Evolutionary conservation across 495 filamentous ascomycete species (phyloP), one percentile per base, ranked within the genome.

Genomic region (Evansstolkia leycettana): DNA sequence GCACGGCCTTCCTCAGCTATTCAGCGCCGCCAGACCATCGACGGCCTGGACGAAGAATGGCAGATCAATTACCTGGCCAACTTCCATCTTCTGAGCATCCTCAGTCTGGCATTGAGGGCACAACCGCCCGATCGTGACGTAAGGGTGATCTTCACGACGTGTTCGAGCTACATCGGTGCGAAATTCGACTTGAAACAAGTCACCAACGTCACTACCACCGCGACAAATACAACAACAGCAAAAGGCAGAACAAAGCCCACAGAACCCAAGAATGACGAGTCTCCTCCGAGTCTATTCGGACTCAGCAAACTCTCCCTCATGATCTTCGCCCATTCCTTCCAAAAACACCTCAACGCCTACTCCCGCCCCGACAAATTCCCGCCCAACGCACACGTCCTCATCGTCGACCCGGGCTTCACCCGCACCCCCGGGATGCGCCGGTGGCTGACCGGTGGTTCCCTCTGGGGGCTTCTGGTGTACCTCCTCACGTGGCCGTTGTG

Each of bases 111-210:
- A 0, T 64, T 99, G 27, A 70, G 82, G 38, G 87, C 78, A 10
- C 90, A 99, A 55, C 92, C 89, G 0, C 72, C 89, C 24, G 88
- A 99, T 55, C 75, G 90, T 36, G 90, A 99, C 52, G 84, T 95
- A 12, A 70, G 90, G 17, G 73, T 99, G 24, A 66, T 99, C 15
- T 72, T 96, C 43, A 72, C 82, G 1, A 88, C 84, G 0, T 99
- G 92, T 53, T 75, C 84, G 3, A 74, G 78, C 16, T 94, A 96
- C 53, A 82, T 94, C 41, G 68, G 70, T 0, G 80, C 80, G 0
- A 72, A 72, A 3, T 51, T 76, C 7, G 67, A 76, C 15, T 57
- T 89, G 20, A 63, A 68, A 35, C 43, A 47, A 38, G 38, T 55
- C 7, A 46, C 54, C 18, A 41, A 50, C 46, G 52, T 27, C 52